Evolutionary conservation across 2,329 filamentous ascomycete species (phyloP).

Genomic region (Cladosporium sphaerospermum): DNA sequence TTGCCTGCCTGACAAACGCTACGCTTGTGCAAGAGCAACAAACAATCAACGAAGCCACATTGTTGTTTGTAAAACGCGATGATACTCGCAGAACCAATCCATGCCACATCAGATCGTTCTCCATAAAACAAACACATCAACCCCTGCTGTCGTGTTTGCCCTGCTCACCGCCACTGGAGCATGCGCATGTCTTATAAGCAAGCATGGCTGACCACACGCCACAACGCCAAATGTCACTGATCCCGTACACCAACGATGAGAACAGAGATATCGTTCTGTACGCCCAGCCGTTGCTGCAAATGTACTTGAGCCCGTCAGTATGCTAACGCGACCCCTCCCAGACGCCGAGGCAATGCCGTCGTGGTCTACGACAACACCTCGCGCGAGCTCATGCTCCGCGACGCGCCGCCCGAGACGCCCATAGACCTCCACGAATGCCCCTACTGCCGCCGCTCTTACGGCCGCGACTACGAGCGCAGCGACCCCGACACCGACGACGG

Average conservation of each 20-base stretch:
- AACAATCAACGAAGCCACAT: too few relatives aligned
- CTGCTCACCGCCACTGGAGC: conserved; percentile 3
- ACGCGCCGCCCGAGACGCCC: conserved; percentile 43
- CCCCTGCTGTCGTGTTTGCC: not conserved
- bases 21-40: too few relatives aligned
- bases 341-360: conserved; percentile 85
- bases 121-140: not conserved
- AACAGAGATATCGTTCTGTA: conserved; percentile 71
- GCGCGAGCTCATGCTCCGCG: conserved; percentile 75
- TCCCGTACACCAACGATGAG: conserved; percentile 69
- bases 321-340: conserved; percentile 32
- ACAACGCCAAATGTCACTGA: conserved; percentile 55
- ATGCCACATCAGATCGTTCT: not conserved
- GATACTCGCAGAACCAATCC: too few relatives aligned
- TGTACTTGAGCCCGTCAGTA: too few relatives aligned
- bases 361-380: conserved; percentile 85
- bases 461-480: conserved; percentile 15
- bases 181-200: conserved; percentile 5
- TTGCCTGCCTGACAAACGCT: too few relatives aligned
- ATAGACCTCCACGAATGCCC: conserved; percentile 69
- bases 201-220: conserved; percentile 29
- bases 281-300: conserved; percentile 33
- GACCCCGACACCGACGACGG: conserved; percentile 32
- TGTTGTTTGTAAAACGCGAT: too few relatives aligned
- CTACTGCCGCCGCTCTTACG: conserved; percentile 74